Evolutionary conservation across 2,329 filamentous ascomycete genomes (phyloP).

Genomic region (Periconia macrospinosa): DNA sequence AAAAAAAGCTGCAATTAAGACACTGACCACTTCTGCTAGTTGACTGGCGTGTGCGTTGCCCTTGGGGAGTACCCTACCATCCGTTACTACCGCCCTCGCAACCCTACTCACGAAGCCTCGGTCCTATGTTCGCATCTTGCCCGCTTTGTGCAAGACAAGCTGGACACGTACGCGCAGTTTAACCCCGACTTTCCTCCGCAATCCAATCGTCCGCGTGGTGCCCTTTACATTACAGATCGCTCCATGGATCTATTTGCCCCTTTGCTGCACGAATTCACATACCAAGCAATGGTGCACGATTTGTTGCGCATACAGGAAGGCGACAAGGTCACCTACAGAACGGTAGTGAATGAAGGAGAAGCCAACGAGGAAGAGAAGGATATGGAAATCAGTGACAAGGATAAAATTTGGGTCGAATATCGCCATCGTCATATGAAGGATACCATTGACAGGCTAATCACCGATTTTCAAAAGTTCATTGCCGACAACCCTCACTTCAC

Average conservation of each 20-base stretch:
- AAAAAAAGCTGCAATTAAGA: constrained; percentile 1
- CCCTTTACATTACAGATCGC: constrained; percentile 84
- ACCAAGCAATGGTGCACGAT: constrained; percentile 97
- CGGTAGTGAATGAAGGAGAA: constrained; percentile 73
- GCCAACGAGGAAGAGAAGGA: constrained; percentile 78
- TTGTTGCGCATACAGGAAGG: constrained; percentile 84
- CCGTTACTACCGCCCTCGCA: constrained; percentile 80
- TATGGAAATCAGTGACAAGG: constrained; percentile 86
- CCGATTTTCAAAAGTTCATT: constrained; percentile 90
- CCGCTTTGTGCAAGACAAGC: constrained; percentile 85
- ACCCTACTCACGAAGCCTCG: constrained; percentile 79
- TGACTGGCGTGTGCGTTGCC: constrained; percentile 84
- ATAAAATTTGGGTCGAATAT: constrained; percentile 94
- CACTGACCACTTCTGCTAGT: constrained; percentile 51
- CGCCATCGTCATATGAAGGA: constrained; percentile 97
- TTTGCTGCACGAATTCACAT: constrained; percentile 93
- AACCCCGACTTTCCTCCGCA: constrained; percentile 82
- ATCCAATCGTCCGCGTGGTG: constrained; percentile 75
- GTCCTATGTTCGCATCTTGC: constrained; percentile 88
- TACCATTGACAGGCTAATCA: constrained; percentile 89
- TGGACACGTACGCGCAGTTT: constrained; percentile 85
- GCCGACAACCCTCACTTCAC: constrained; percentile 91
- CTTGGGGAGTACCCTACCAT: constrained; percentile 94
- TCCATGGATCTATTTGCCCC: constrained; percentile 91
- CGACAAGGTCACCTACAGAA: constrained; percentile 85